A percentile compares a stretch with the other conserved stretches of the same genome.
Conservation (phyloP, 306 rosid genomes). For the Vachellia collinsii region DNA sequence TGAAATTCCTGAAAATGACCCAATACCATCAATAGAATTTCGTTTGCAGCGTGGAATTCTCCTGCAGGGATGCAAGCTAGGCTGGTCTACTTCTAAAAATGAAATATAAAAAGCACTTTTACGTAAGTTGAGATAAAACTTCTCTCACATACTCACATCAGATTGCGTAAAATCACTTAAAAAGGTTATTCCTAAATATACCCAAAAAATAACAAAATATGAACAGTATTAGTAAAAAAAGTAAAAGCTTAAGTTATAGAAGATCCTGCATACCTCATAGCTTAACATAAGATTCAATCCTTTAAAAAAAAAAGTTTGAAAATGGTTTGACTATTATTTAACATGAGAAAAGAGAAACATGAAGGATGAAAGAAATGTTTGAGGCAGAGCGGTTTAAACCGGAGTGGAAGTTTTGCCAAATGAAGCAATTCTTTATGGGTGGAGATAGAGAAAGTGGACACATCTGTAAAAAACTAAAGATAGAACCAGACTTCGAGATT, state of each 20-base stretch:
- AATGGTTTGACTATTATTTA: neutral
- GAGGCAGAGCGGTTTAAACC: neutral
- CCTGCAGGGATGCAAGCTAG: neutral
- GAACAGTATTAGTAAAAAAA: no score
- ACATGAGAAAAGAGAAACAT: neutral
- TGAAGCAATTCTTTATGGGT: neutral
- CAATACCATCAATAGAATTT: neutral
- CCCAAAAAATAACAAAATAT: no score
- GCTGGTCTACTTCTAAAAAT: neutral
- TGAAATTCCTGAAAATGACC: neutral
- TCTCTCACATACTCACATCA: no score
- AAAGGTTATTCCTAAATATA: no score
- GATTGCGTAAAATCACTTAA: no score
- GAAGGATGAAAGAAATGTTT: neutral
- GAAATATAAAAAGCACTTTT: neutral
- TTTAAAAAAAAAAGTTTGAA: neutral
- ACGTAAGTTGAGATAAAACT: no score
- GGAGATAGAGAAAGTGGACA: no score
- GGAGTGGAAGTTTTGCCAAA: neutral
- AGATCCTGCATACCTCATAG: no score
- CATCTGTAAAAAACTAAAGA: no score
- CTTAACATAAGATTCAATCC: neutral
- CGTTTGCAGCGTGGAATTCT: neutral
- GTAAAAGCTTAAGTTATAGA: no score
- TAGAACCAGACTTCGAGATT: no score